Base-by-base conservation (phyloP, 371 early-diverging fungal species). In the Phascolomyces articulosus region DNA sequence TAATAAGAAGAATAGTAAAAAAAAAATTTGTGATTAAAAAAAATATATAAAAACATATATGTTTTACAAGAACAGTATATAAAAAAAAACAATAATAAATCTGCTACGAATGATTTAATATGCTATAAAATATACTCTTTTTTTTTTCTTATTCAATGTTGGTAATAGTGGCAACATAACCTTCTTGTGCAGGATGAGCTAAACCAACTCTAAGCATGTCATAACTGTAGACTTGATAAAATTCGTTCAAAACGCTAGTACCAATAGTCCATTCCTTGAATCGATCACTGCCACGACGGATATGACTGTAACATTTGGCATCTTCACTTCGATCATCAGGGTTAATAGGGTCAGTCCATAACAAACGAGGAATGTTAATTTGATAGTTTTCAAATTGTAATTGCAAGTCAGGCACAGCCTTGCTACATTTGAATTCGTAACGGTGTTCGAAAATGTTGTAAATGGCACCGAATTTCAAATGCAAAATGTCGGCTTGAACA, bases 221-320 rank as follows among this genome's bases (percentile, higher is more conserved):
- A n/a, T 20, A n/a, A 26, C 18, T 29, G 18, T 40, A 57, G 11
- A 57, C 40, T 11, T 57, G 57, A 23, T 57, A 57, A 21, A 57
- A 57, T n/a, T 57, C 40, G 15, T 40, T 23, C n/a, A 57, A 24
- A 21, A 57, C 34, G 21, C 27, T 3, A 20, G 57, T 57, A 21
- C 57, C 57, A 57, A 57, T 18, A 9, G 57, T 40, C 57, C 57
- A 57, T 57, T 57, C 57, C 40, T 57, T 57, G 57, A 57, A 57
- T 24, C 21, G 15, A 23, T 57, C 57, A 23, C 23, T 40, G 38
- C 57, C 38, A 38, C 57, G 57, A 57, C 34, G 57, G 38, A 57
- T 57, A 10, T 24, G 21, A 9, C 10, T 38, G 11, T 38, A 57
- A 24, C 57, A 57, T 29, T 34, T 57, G 7, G 51, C 51, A 2